phyloP scores from a whole-genome alignment of 305 asterid species.

The Petunia hybrid region DNA sequence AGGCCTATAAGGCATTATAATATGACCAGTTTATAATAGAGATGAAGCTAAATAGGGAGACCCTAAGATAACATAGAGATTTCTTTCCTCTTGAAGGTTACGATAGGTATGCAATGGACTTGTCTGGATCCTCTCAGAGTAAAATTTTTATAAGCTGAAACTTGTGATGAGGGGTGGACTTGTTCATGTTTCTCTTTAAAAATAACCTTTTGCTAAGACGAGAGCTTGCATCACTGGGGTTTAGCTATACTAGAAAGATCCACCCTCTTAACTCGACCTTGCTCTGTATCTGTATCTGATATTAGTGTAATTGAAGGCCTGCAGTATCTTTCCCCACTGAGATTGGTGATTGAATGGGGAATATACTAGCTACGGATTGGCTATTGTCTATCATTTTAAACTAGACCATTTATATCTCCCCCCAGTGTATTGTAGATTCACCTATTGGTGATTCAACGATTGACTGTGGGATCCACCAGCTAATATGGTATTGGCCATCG shows the following conservation, averaged over 20 bases:
- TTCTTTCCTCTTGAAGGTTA: not conserved
- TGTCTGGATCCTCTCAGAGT: conserved; percentile 11
- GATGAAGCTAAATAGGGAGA: not conserved
- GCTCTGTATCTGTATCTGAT: not conserved
- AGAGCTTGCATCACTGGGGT: conserved; percentile 11
- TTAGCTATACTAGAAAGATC: not conserved
- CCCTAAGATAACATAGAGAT: not conserved
- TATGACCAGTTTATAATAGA: not conserved
- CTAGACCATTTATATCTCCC: not conserved
- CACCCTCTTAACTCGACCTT: not conserved
- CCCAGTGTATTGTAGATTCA: not conserved
- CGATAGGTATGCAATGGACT: not conserved
- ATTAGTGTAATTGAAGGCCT: not conserved
- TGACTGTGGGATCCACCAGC: not conserved
- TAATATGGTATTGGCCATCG: not conserved
- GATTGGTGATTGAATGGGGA: not conserved
- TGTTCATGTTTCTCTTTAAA: not conserved
- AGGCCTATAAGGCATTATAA: not conserved
- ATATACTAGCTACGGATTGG: not conserved
- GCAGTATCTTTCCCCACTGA: not conserved
- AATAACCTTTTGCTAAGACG: not conserved
- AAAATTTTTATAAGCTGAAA: not conserved
- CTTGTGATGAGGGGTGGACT: not conserved
- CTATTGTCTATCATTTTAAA: not conserved
- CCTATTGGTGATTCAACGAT: too few relatives aligned